Evolutionary conservation across 2,329 filamentous ascomycete genomes (phyloP), one percentile per base, ranked within the genome.

Genomic region (Diaporthe sp.): DNA sequence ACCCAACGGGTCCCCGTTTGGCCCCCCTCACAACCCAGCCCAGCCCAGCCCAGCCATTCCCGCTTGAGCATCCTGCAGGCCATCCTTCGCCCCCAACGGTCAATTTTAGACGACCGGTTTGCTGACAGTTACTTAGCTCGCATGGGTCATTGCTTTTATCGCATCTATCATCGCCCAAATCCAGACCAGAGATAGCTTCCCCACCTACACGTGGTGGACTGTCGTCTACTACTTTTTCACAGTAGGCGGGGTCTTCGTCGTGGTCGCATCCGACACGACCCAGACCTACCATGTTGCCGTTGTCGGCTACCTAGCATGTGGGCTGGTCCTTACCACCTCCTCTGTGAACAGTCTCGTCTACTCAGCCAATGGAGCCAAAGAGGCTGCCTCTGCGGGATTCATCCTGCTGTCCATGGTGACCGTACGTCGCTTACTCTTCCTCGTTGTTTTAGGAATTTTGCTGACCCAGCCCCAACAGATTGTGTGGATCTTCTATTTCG

Each of bases 401-500:
- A 98, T 99, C 77, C 89, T 99, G 71, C 88, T 98, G 63, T 96
- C 95, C 75, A 98, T 98, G 91, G 92, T 98, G 73, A 92, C 94
- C 80, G 96, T 98, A 91, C 82, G 94, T 88, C 39, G 17, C 39
- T 72, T 20, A 55, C 28, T 10, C 17, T 47, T 37, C 28, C 2
- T n/a, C 10, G 1, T n/a, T 9, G 6, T 10, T 15, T 12, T 22
- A n/a, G 58, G 31, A 47, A 58, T 44, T 7, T 39, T 65, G 44
- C 74, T 77, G 39, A 77, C 53, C 61, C 10, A 20, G 9, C 37
- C 37, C 28, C 51, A 28, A n/a, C 80, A 98, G 96, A 94, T 98
- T 80, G 91, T 98, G 76, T 99, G 97, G 97, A 98, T 98, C 80
- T 98, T 98, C 86, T 98, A 98, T 88, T 99, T 98, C 82, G 97